Conservation (phyloP, 495 filamentous ascomycete genomes). For the Xylaria venustula region DNA sequence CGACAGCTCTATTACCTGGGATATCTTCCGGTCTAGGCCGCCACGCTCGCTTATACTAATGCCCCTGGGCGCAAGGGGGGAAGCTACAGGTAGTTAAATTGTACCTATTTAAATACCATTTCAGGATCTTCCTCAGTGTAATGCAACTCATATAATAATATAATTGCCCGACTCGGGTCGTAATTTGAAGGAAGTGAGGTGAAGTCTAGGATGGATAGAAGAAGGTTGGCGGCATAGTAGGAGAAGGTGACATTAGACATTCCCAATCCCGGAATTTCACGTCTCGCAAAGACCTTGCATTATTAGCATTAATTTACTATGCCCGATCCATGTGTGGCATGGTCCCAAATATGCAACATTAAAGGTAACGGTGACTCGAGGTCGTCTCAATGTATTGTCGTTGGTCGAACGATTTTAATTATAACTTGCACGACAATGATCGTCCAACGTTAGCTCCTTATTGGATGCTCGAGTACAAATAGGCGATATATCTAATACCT, state of each 20-base stretch:
- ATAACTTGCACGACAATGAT: neutral
- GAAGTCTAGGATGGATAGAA: neutral
- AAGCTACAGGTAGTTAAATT: too few relatives aligned
- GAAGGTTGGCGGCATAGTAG: neutral
- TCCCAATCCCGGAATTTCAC: neutral
- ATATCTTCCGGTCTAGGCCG: too few relatives aligned
- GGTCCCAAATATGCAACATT: neutral
- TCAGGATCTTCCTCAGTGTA: too few relatives aligned
- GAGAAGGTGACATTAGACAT: too few relatives aligned
- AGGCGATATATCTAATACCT: too few relatives aligned
- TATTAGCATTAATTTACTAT: neutral
- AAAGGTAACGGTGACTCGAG: neutral
- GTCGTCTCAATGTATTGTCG: neutral
- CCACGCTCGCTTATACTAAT: too few relatives aligned
- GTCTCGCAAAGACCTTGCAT: neutral
- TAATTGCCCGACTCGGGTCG: too few relatives aligned
- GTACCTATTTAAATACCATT: too few relatives aligned
- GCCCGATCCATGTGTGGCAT: constrained; percentile 2
- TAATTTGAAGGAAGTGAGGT: neutral
- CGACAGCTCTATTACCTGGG: too few relatives aligned
- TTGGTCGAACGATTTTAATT: neutral
- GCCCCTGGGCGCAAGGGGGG: too few relatives aligned
- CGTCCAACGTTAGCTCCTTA: neutral
- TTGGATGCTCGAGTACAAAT: too few relatives aligned
- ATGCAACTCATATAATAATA: too few relatives aligned